phyloP scores from a whole-genome alignment of 805 yeast species.

The Metschnikowia corniflorae region DNA sequence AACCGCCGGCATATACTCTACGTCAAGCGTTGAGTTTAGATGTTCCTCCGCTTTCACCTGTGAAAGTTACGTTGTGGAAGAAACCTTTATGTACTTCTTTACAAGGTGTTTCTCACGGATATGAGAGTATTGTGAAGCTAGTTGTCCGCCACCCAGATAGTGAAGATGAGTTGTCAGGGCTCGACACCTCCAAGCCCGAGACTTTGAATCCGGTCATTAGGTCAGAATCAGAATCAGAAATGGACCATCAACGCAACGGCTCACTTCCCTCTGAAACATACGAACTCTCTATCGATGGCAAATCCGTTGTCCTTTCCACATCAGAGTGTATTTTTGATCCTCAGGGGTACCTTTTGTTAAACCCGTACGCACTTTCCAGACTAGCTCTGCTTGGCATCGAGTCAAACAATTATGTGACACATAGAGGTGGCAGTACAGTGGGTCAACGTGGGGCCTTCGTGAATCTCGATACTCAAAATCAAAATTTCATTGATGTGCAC shows the following conservation, averaged over 20 bases:
- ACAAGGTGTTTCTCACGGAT: background rate
- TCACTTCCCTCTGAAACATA: constrained; percentile 4
- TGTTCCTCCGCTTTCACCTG: constrained; percentile 25
- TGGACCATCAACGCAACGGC: background rate
- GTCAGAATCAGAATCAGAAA: background rate
- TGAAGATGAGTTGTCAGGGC: background rate
- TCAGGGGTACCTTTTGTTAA: constrained; percentile 6
- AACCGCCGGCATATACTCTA: constrained; percentile 11
- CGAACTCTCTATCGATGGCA: constrained; percentile 9
- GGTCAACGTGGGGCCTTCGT: background rate
- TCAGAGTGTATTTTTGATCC: constrained; percentile 13
- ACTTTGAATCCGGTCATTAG: background rate
- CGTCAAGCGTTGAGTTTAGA: constrained; percentile 21
- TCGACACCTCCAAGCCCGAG: background rate
- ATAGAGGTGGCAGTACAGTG: background rate
- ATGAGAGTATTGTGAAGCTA: constrained; percentile 3
- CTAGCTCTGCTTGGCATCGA: constrained; percentile 2
- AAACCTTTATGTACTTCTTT: constrained; percentile 7
- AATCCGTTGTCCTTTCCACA: constrained; percentile 8
- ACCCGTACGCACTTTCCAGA: constrained; percentile 7
- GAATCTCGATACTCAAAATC: background rate
- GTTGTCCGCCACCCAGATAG: background rate
- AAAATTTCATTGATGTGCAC: background rate
- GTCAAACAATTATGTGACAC: background rate
- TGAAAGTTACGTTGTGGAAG: constrained; percentile 7